Percentiles rank a stretch among this genome's conserved stretches.
Evolutionary conservation across 2,329 filamentous ascomycete genomes (phyloP).

Genomic region (Aspergillus alliaceus): DNA sequence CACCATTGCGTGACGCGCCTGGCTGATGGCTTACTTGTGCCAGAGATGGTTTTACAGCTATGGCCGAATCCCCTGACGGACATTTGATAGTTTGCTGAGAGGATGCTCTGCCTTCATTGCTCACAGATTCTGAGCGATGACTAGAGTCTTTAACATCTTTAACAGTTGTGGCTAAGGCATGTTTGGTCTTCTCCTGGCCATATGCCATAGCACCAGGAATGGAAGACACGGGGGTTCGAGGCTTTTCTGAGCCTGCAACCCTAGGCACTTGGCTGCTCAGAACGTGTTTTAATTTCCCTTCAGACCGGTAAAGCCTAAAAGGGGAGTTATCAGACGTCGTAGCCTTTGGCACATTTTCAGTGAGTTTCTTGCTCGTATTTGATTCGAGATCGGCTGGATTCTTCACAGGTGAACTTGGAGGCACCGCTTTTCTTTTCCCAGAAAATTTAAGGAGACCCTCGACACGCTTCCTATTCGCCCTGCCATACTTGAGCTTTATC

Average conservation of each 20-base stretch:
- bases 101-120: conserved; percentile 43
- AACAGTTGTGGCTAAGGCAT: conserved; percentile 41
- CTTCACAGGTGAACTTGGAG: conserved; percentile 25
- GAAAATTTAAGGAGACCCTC: conserved; percentile 47
- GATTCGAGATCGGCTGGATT: conserved; percentile 24
- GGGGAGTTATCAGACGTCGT: conserved; percentile 16
- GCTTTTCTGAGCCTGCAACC: conserved; percentile 32
- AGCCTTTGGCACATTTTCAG: conserved; percentile 11
- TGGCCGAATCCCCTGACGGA: conserved; percentile 25
- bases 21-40: conserved; percentile 23
- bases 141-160: conserved; percentile 40
- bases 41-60: conserved; percentile 28
- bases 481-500: conserved; percentile 54
- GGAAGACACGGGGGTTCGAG: conserved; percentile 35
- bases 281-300: conserved; percentile 17
- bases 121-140: conserved; percentile 41
- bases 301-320: conserved; percentile 15
- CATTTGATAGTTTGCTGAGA: conserved; percentile 30
- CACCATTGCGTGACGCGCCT: conserved; percentile 29
- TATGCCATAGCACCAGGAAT: conserved; percentile 35
- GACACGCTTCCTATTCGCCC: conserved; percentile 49
- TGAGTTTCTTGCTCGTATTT: conserved; percentile 18
- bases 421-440: conserved; percentile 34
- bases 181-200: conserved; percentile 25
- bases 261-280: conserved; percentile 27